Base-by-base conservation (phyloP, 78 protist genomes). In the Dictyostelium citrinum region DNA sequence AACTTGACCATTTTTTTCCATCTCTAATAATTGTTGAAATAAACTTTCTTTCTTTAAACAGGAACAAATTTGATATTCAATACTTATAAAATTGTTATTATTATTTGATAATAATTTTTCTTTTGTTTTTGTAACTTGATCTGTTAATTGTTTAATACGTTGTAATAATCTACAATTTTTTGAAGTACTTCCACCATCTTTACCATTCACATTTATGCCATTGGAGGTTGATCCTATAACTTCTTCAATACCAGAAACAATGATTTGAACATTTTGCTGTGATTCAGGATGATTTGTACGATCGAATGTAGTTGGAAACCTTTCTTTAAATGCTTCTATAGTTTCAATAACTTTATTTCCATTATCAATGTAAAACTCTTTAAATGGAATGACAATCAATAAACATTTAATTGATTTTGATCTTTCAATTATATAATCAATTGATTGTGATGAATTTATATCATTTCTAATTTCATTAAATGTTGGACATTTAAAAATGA, bases 391-490 rank as follows among this genome's bases (percentile, higher is more conserved):
- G 3, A 33, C 77, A 33, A 70, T 70, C 20, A 70, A 33, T 70
- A 70, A 70, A 70, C 77, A 70, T 70, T 70, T 70, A 16, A 70
- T 70, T 33, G 37, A 33, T 31, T 33, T 70, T 70, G 77, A 10
- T 70, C 77, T 70, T 70, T 70, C 77, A 70, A 70, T 33, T 33
- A 70, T 70, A 70, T 70, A 70, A 33, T 70, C 77, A 27, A 70
- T 70, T 3, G 77, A 70, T 70, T 70, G 77, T 4, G 45, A 33
- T 14, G 77, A 70, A 16, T 70, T 70, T 16, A 70, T 70, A 70
- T 70, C 77, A 16, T 70, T 70, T 70, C 77, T 70, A 70, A 70
- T 70, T 70, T 70, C 77, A 33, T 70, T 70, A 31, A 70, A 70
- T 33, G 77, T 70, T 10, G 77, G 77, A 70, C 77, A 70, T 27